Evolutionary conservation across 345 rosid genomes (phyloP).

Genomic region (Punica granatum): DNA sequence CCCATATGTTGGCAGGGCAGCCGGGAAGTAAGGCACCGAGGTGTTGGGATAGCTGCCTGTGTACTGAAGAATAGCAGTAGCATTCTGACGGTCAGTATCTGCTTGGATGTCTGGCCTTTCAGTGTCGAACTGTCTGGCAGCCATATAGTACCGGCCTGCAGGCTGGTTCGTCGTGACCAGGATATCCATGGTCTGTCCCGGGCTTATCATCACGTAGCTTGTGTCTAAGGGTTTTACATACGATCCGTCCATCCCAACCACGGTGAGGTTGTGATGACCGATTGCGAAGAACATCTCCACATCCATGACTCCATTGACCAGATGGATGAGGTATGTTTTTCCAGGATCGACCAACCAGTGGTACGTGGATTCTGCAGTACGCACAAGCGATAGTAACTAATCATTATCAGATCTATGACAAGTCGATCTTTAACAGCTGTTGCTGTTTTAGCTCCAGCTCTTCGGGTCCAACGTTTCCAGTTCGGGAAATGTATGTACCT

Average conservation of each 20-base stretch:
- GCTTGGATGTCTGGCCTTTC: conserved; percentile 2
- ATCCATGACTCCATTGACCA: conserved; percentile 15
- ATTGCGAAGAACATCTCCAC: conserved; percentile 17
- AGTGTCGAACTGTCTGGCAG: conserved; percentile 11
- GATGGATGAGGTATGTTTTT: conserved; percentile 14
- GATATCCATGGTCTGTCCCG: conserved; percentile 19
- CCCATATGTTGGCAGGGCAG: conserved; percentile 6
- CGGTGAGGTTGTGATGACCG: conserved; percentile 15
- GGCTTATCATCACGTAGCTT: conserved; percentile 12
- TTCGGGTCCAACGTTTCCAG: neutral
- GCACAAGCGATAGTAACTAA: neutral
- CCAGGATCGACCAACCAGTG: conserved; percentile 11
- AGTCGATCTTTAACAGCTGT: too few relatives aligned
- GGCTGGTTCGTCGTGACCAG: conserved; percentile 16
- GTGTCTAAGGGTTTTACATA: conserved; percentile 18
- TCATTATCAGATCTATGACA: neutral
- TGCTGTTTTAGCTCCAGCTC: too few relatives aligned
- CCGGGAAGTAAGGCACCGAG: conserved; percentile 11
- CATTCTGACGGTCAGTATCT: conserved; percentile 6
- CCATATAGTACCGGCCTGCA: conserved; percentile 14
- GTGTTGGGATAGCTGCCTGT: conserved; percentile 8
- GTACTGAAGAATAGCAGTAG: conserved; percentile 19
- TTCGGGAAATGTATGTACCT: conserved; percentile 4
- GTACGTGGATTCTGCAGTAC: conserved; percentile 9
- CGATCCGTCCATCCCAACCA: conserved; percentile 16